A percentile compares a stretch with the other conserved stretches of the same genome.
Conservation (phyloP, 1,139 yeast species). For the Suhomyces panamericanus region DNA sequence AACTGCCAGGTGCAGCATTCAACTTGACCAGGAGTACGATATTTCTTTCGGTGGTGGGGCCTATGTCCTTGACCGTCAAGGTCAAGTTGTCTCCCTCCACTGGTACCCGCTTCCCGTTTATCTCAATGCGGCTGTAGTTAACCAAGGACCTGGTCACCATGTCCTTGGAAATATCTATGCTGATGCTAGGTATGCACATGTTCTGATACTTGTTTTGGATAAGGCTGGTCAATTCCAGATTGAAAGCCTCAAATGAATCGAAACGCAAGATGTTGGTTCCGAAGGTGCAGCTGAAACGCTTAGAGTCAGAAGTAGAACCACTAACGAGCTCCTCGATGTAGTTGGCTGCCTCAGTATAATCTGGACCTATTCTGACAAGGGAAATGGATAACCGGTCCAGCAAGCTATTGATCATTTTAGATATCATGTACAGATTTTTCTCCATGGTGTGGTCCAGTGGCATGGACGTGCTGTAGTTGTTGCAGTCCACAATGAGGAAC, state of each 20-base stretch:
- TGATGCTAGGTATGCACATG: constrained; percentile 23
- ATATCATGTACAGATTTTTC: constrained; percentile 4
- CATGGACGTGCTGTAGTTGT: constrained; percentile 15
- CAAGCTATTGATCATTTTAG: constrained; percentile 15
- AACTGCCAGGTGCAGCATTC: constrained; percentile 6
- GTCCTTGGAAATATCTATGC: constrained; percentile 23
- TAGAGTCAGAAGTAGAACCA: constrained; percentile 7
- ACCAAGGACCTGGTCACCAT: constrained; percentile 23
- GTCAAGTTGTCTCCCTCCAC: constrained; percentile 11
- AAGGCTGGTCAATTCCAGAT: constrained; percentile 18
- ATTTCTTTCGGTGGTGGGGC: constrained; percentile 19
- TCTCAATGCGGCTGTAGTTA: constrained; percentile 24
- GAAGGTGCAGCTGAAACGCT: constrained; percentile 11
- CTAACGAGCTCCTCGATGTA: constrained; percentile 18
- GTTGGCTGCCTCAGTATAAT: constrained; percentile 21
- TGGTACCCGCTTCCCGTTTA: constrained; percentile 22
- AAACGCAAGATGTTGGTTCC: constrained; percentile 26
- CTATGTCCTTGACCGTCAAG: constrained; percentile 18
- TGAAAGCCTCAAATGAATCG: constrained; percentile 21
- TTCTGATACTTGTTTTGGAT: constrained; percentile 17
- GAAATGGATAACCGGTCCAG: constrained; percentile 25
- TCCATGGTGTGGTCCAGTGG: constrained; percentile 11
- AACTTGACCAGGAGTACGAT: constrained; percentile 18
- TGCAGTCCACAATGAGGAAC: constrained; percentile 28
- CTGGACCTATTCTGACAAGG: constrained; percentile 27